Conservation (phyloP, 345 rosid genomes). For the Lepidium sativum region DNA sequence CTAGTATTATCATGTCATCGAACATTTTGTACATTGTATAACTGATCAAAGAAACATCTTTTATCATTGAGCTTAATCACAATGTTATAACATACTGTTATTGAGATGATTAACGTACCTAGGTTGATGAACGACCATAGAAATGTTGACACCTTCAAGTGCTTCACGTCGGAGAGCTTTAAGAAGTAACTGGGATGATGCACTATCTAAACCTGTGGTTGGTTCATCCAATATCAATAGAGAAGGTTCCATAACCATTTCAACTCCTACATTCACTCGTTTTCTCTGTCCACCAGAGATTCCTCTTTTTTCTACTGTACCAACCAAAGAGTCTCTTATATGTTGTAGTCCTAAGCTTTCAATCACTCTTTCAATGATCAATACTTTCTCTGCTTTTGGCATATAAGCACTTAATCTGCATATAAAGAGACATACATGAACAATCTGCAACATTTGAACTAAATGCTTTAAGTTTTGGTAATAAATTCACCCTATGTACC, state of each 20-base stretch:
- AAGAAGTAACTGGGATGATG: conserved; percentile 77
- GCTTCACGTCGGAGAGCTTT: conserved; percentile 86
- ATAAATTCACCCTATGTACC: conserved; percentile 32
- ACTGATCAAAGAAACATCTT: conserved; percentile 25
- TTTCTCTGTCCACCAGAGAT: conserved; percentile 95
- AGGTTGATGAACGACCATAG: conserved; percentile 90
- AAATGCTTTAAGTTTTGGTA: background rate
- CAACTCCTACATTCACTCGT: conserved; percentile 86
- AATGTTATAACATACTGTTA: background rate
- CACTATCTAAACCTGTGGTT: conserved; percentile 83
- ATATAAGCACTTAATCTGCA: conserved; percentile 63
- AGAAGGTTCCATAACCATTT: conserved; percentile 98
- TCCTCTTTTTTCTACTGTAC: conserved; percentile 82
- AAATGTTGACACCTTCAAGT: conserved; percentile 80
- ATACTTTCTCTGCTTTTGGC: conserved; percentile 81
- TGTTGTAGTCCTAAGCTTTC: conserved; percentile 78
- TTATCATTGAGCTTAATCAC: background rate
- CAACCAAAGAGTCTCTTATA: conserved; percentile 84
- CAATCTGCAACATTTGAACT: background rate
- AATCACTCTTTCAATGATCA: conserved; percentile 84
- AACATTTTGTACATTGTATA: conserved; percentile 82
- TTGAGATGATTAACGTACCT: conserved; percentile 34
- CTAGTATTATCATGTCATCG: conserved; percentile 81
- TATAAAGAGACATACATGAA: background rate
- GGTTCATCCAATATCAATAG: conserved; percentile 85